phyloP scores from a whole-genome alignment of 1,284 basidiomycete genomes.

The Spongiforma sp. region DNA sequence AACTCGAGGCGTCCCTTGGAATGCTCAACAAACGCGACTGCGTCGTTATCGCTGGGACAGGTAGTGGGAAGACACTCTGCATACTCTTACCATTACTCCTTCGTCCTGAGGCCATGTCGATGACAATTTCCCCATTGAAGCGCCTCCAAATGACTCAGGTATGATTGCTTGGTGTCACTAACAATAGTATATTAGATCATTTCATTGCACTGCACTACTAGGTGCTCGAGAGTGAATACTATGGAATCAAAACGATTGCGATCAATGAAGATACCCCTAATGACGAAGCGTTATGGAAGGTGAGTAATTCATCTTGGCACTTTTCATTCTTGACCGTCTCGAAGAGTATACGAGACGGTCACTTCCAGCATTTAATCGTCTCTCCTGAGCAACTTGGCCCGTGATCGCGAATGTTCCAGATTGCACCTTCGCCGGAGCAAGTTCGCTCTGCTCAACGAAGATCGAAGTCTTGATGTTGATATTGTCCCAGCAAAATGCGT shows the following conservation, averaged over 20 bases:
- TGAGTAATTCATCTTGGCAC: not conserved
- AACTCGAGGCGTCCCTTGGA: not conserved
- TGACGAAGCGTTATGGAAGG: not conserved
- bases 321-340: not conserved
- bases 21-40: not conserved
- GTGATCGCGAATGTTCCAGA: not conserved
- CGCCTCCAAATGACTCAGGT: slow-evolving; percentile 4
- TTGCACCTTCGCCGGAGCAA: not conserved
- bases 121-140: slow-evolving; percentile 2
- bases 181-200: not conserved
- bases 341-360: not conserved
- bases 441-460: not conserved
- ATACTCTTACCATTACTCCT: not conserved
- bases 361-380: not conserved
- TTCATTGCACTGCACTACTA: not conserved
- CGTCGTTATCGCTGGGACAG: not conserved
- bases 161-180: not conserved
- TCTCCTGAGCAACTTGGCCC: not conserved
- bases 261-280: not conserved
- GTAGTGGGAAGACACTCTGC: not conserved
- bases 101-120: not conserved
- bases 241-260: not conserved
- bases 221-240: not conserved
- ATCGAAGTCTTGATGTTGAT: not conserved
- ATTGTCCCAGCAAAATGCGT: not conserved